Evolutionary conservation across 2,329 filamentous ascomycete species (phyloP).

Genomic region (Aspergillus sp.): DNA sequence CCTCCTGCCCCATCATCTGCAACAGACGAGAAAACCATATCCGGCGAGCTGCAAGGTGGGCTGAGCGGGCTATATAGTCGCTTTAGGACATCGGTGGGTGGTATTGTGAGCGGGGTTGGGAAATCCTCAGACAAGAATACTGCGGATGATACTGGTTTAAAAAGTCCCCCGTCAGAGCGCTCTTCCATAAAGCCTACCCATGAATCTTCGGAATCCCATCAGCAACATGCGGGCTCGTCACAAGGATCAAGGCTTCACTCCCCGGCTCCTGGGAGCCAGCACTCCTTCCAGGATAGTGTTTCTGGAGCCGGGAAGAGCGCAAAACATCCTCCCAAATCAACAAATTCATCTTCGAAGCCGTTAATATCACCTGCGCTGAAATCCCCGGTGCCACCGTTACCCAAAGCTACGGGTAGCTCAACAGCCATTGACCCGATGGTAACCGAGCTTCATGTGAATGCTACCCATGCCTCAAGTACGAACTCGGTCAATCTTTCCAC

Average conservation of each 20-base stretch:
- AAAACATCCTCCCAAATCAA: conserved; percentile 45
- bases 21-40: conserved; percentile 68
- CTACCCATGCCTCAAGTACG: conserved; percentile 32
- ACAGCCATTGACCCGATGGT: conserved; percentile 47
- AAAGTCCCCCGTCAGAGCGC: conserved; percentile 31
- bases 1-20: conserved; percentile 63
- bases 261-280: conserved; percentile 35
- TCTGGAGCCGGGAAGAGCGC: conserved; percentile 33
- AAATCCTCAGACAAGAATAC: conserved; percentile 34
- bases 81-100: conserved; percentile 79
- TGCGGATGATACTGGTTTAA: conserved; percentile 28
- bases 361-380: conserved; percentile 40
- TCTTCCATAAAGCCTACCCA: conserved; percentile 29
- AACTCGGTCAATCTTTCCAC: conserved; percentile 35
- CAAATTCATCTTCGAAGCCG: conserved; percentile 46
- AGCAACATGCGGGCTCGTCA: conserved; percentile 34
- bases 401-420: conserved; percentile 35
- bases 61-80: conserved; percentile 87
- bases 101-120: conserved; percentile 45
- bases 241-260: conserved; percentile 43
- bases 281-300: conserved; percentile 32
- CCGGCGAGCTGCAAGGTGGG: conserved; percentile 78
- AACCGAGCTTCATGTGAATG: conserved; percentile 50
- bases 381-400: conserved; percentile 40
- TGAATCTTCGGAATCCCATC: conserved; percentile 29